Evolutionary conservation across 768 basidiomycete species (phyloP).

Genomic region (Hemileccinum impolitum): DNA sequence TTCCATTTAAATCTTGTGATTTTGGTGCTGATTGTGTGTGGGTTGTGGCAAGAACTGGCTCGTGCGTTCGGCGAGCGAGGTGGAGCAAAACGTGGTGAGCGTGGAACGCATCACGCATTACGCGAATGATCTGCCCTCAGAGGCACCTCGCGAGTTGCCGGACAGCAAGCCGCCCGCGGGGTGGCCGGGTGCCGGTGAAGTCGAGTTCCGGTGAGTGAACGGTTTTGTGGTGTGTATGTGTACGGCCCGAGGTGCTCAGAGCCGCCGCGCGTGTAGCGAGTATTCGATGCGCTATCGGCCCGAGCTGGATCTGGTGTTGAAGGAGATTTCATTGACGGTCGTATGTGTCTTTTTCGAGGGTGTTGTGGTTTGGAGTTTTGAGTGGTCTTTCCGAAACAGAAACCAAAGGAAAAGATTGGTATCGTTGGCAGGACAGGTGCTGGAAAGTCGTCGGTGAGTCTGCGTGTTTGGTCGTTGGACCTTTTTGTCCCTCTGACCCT

Average conservation of each 20-base stretch:
- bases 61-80: constrained; percentile 79
- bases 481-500: not conserved
- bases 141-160: constrained; percentile 70
- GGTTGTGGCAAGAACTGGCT: constrained; percentile 62
- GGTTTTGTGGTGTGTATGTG: not conserved
- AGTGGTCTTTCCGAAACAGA: constrained; percentile 37
- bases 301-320: constrained; percentile 78
- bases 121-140: constrained; percentile 57
- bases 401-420: constrained; percentile 84
- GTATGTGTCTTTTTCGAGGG: constrained; percentile 34
- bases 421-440: constrained; percentile 82
- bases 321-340: constrained; percentile 66
- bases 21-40: not conserved
- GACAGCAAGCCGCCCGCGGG: constrained; percentile 47
- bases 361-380: not conserved
- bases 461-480: not conserved
- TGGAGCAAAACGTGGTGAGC: constrained; percentile 88
- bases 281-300: constrained; percentile 80
- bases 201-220: constrained; percentile 66
- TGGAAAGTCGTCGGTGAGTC: constrained; percentile 68
- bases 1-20: not conserved
- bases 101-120: constrained; percentile 88
- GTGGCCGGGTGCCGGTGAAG: constrained; percentile 75
- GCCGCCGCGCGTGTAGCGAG: constrained; percentile 35
- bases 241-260: not conserved